Base-by-base conservation (phyloP, 345 rosid species). In the Balakata baccata region DNA sequence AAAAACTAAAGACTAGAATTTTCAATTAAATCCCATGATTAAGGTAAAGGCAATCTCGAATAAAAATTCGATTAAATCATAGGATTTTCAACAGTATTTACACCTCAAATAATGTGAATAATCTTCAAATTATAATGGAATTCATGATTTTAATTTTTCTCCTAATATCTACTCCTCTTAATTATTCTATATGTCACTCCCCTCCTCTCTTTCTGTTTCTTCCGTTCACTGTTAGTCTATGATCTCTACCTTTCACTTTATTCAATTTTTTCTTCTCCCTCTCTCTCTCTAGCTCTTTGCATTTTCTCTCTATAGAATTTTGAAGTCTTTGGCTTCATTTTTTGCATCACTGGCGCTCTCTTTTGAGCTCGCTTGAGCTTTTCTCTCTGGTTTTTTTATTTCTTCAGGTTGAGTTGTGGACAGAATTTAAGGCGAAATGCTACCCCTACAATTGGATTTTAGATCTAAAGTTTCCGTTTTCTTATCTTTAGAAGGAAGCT, bases 181-280 rank as follows among this genome's bases (percentile, higher is more conserved):
- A 53, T 74, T 65, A 56, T 78, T 64, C 71, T 60, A 14, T 1
- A 7, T 41, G 79, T 79, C 76, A 53, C 73, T 60, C 41, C 20
- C n/a, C n/a, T n/a, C 22, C 18, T 58, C 45, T 54, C 63, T 17
- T 45, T 20, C 46, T 46, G 51, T n/a, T 53, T 37, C 12, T 22
- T 37, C 70, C 43, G 13, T 63, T 18, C 57, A 56, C 56, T 43
- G 45, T 29, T 29, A n/a, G 22, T 46, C 39, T n/a, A 66, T 41
- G 74, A 62, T 54, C 61, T 61, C 50, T 41, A 4, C 38, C 37
- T 64, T 69, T 64, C 66, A 11, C 73, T 34, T 37, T 13, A 39
- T 8, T 68, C 62, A 2, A 29, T 29, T 29, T 1, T 29, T 29
- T 29, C 34, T 29, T 29, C 34, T 45, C 70, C 20, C 9, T 29